phyloP scores from a whole-genome alignment of 164 flowering plant species.

The Magnolia kwangsiensis region DNA sequence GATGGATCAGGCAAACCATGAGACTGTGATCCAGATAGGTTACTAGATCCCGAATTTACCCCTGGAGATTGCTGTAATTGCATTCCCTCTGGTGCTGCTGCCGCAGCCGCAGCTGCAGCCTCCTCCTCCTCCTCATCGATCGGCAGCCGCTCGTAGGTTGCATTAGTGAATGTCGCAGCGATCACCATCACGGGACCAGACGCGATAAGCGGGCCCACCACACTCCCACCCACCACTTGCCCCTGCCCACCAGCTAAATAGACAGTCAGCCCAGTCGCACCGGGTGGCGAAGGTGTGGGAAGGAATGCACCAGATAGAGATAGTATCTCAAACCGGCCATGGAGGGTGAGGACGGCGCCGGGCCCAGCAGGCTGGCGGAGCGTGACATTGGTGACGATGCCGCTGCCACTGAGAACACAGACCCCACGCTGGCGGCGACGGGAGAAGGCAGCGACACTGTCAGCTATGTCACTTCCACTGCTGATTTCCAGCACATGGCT shows the following conservation, averaged over 20 bases:
- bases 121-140: slow-evolving; percentile 42
- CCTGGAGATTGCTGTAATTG: slow-evolving; percentile 22
- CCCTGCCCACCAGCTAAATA: slow-evolving; percentile 84
- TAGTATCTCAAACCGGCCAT: slow-evolving; percentile 80
- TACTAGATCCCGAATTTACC: slow-evolving; percentile 27
- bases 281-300: slow-evolving; percentile 76
- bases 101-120: background rate
- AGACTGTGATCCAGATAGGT: slow-evolving; percentile 24
- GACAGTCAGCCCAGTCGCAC: slow-evolving; percentile 68
- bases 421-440: slow-evolving; percentile 71
- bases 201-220: slow-evolving; percentile 66
- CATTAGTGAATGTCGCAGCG: slow-evolving; percentile 76
- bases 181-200: slow-evolving; percentile 88
- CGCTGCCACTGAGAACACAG: slow-evolving; percentile 71
- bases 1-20: slow-evolving; percentile 24
- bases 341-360: slow-evolving; percentile 57
- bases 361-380: slow-evolving; percentile 69
- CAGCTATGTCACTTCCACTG: slow-evolving; percentile 63
- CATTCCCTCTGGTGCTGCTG: background rate
- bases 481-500: slow-evolving; percentile 71
- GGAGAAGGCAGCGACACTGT: slow-evolving; percentile 58
- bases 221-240: slow-evolving; percentile 86
- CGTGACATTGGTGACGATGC: slow-evolving; percentile 66
- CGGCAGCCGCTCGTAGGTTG: slow-evolving; percentile 74
- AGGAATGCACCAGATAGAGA: slow-evolving; percentile 79